Conservation (phyloP, 148 eudicot genomes). For the Camellia sinensis region DNA sequence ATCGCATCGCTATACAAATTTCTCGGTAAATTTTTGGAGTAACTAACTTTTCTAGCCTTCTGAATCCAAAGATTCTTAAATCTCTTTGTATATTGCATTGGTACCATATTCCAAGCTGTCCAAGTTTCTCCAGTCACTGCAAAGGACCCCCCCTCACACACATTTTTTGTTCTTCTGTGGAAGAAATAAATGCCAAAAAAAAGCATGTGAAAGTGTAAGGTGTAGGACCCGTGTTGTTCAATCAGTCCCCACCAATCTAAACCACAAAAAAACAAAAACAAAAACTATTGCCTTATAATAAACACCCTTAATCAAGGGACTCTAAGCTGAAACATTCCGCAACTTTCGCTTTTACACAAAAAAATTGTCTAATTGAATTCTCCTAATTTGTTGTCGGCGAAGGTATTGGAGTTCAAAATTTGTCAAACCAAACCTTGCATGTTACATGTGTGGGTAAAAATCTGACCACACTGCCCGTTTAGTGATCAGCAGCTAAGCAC, state of each 20-base stretch:
- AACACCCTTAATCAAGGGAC: neutral
- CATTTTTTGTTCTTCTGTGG: neutral
- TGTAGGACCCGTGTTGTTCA: neutral
- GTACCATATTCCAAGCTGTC: neutral
- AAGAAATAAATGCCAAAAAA: neutral
- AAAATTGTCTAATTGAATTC: too few relatives aligned
- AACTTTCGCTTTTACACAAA: neutral
- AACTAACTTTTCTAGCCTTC: too few relatives aligned
- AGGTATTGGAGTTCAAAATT: too few relatives aligned
- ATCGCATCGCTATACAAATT: too few relatives aligned
- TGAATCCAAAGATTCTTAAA: slow-evolving; percentile 1
- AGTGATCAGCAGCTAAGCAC: too few relatives aligned
- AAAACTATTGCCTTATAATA: neutral
- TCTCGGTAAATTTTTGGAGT: too few relatives aligned
- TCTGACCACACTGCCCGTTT: too few relatives aligned
- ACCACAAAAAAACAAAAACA: neutral
- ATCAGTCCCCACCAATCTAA: slow-evolving; percentile 8
- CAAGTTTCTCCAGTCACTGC: slow-evolving; percentile 10
- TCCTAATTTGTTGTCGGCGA: too few relatives aligned
- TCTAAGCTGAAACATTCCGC: neutral
- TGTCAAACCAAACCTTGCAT: too few relatives aligned
- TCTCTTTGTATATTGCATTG: neutral
- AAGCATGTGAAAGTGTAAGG: neutral
- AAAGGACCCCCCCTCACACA: neutral
- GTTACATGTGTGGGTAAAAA: too few relatives aligned